Evolutionary conservation across 345 rosid species (phyloP), one percentile per base, ranked within the genome.

Genomic region (Linum usitatissimum): DNA sequence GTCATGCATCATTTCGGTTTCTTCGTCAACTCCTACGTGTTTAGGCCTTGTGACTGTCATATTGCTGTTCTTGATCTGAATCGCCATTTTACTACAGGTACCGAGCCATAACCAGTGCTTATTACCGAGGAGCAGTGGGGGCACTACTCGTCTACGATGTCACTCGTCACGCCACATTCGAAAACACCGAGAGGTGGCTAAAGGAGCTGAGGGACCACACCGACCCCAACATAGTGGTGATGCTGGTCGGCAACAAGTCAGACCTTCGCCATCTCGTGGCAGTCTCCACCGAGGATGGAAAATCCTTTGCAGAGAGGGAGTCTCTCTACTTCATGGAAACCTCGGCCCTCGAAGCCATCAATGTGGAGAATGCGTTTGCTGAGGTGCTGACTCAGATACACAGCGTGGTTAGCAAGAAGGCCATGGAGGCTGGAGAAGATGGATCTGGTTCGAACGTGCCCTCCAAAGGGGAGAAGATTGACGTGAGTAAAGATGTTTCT

Each of bases 401-500:
- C 21, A 18, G 30, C 30, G 18, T 55, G 4, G 28, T 55, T 3
- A 55, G 59, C 59, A 55, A 55, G 59, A 55, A 28, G 59, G 8
- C 59, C 4, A 12, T 55, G 30, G 21, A 18, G 6, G 21, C 59
- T 9, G 59, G 59, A 12, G 30, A 28, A 2, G 59, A 19, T 6
- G 59, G 23, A 7, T 18, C 59, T 45, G 17, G 51, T 45, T 10
- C 17, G 51, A 45, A 45, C 21, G 56, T 13, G 9, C 56, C 56
- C 18, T 53, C 56, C 15, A 19, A 55, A 19, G 59, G 59, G 13
- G 23, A 55, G 59, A 55, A 18, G 30, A 55, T 55, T 9, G 30
- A 55, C 19, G 59, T 55, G 23, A 19, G 30, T 18, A 12, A 19
- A 28, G 59, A 91, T 70, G 97, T 91, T 58, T 86, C 97, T n/a